phyloP scores from a whole-genome alignment of 2,329 filamentous ascomycete species.

The Mycosphaerelloides madeirae region DNA sequence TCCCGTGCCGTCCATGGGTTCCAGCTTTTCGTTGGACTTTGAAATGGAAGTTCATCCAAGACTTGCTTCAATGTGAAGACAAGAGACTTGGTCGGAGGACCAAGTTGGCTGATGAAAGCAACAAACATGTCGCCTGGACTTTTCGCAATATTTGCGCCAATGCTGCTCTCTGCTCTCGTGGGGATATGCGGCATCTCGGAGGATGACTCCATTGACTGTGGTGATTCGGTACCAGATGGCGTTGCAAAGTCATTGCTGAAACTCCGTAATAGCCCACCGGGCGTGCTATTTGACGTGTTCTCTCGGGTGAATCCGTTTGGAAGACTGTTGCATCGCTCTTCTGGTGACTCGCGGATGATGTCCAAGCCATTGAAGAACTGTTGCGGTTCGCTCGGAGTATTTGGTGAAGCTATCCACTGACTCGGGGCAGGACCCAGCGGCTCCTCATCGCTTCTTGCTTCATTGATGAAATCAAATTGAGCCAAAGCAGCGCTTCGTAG shows the following conservation, averaged over 20 bases:
- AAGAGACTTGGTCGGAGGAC: constrained; percentile 94
- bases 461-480: constrained; percentile 78
- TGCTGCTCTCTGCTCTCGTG: constrained; percentile 2
- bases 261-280: background rate
- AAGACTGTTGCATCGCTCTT: constrained; percentile 14
- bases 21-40: constrained; percentile 26
- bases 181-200: constrained; percentile 3
- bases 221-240: constrained; percentile 13
- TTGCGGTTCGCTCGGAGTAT: constrained; percentile 6
- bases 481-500: constrained; percentile 83
- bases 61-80: constrained; percentile 86
- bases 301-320: background rate
- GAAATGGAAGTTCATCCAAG: constrained; percentile 78
- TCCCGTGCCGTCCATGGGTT: constrained; percentile 38
- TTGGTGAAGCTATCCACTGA: constrained; percentile 12
- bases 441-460: constrained; percentile 39
- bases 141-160: constrained; percentile 15
- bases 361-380: constrained; percentile 33
- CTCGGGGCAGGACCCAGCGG: constrained; percentile 5
- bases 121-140: constrained; percentile 77
- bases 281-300: background rate
- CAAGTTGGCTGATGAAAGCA: constrained; percentile 80
- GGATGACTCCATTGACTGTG: constrained; percentile 13
- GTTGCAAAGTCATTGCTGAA: constrained; percentile 15
- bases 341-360: constrained; percentile 40